A percentile compares a stretch with the other conserved stretches of the same genome.
Evolutionary conservation across 257 asterid species (phyloP).

Genomic region (Agastache rugosa): DNA sequence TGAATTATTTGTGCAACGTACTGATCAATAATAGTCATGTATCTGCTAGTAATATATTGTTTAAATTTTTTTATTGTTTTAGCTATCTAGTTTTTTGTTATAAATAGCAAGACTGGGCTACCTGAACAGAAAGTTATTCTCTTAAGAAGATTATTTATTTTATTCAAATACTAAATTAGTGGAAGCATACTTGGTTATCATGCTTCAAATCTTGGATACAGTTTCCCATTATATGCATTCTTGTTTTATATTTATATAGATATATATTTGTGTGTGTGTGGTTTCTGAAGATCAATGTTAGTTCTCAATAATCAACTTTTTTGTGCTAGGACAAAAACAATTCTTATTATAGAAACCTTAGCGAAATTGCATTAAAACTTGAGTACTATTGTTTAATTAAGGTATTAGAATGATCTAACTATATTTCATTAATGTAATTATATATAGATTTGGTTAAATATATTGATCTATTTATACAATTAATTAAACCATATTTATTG

Average conservation of each 20-base stretch:
- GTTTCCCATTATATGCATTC: slow-evolving; percentile 3
- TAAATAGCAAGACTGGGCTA: neutral
- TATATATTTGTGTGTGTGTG: neutral
- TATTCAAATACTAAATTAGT: slow-evolving; percentile 25
- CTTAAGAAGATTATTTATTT: slow-evolving; percentile 33
- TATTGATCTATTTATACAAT: too few species aligned
- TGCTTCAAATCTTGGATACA: slow-evolving; percentile 37
- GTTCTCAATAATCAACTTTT: too few species aligned
- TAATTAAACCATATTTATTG: too few species aligned
- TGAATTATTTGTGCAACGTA: neutral
- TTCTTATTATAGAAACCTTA: too few species aligned
- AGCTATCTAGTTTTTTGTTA: neutral
- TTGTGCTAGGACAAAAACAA: too few species aligned
- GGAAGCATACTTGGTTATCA: slow-evolving; percentile 35
- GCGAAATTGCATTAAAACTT: too few species aligned
- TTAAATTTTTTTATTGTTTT: too few species aligned
- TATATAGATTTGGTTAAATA: too few species aligned
- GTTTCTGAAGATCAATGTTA: too few species aligned
- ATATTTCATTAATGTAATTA: too few species aligned
- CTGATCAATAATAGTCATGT: neutral
- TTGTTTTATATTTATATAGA: neutral
- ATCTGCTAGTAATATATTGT: neutral
- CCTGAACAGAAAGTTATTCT: slow-evolving; percentile 4
- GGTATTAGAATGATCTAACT: too few species aligned
- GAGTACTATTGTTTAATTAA: too few species aligned